Evolutionary conservation across 192 early-diverging fungal genomes (phyloP), one percentile per base, ranked within the genome.

Genomic region (Allomyces macrogynus): DNA sequence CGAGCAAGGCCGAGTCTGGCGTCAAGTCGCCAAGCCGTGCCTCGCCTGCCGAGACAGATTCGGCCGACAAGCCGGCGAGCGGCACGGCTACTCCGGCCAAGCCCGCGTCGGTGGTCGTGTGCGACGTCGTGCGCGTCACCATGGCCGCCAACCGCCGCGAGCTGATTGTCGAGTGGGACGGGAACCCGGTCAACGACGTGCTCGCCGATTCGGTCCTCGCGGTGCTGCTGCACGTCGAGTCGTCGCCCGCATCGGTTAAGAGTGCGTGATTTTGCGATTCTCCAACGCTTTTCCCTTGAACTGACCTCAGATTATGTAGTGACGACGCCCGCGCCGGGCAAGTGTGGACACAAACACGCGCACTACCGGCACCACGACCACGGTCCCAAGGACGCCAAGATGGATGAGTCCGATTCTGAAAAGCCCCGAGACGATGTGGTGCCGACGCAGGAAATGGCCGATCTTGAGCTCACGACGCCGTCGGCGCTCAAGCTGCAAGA

Each of bases 141-240:
- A 75, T 80, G 23, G 61, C 75, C 26, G 64, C 71, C 12, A 71
- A 77, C 63, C 63, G 80, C 69, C 73, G 76, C 23, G 76, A 84
- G 66, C 79, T 81, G 67, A 74, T 93, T 4, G 76, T 99, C 23
- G 92, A 93, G 71, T 99, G 95, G 95, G 80, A 86, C 40, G 86
- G 93, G 61, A 86, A 90, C 71, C 74, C 85, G 25, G 82, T 93
- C 70, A 94, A 91, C 66, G 95, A 99, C 72, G 92, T 95, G 86
- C 83, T 97, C 1, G 94, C 93, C 7, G 95, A 99, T 66, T 89
- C 95, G 44, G 85, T 95, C 5, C 67, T 94, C 20, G 89, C 90
- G 0, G 79, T 95, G 25, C 77, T 95, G 20, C 62, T 90, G 60
- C 86, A 88, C 66, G 87, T 90, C 61, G 94, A 92, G 62, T 82